phyloP scores from a whole-genome alignment of 495 filamentous ascomycete species.

The Cercophora newfieldiana region DNA sequence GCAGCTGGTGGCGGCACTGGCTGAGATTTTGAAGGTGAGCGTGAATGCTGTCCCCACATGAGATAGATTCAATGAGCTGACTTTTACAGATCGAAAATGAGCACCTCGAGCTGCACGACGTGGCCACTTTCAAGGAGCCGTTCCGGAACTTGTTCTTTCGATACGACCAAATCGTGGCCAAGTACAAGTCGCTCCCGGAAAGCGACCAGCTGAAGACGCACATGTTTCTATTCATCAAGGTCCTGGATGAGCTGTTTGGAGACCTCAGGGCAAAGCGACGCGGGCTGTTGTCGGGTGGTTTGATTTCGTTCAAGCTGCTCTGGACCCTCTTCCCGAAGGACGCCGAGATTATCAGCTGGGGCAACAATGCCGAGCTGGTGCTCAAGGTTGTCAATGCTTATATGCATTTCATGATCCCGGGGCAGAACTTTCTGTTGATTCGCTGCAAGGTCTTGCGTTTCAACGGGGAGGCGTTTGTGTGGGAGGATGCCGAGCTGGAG shows the following conservation, averaged over 20 bases:
- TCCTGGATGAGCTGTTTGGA: constrained; percentile 40
- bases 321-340: constrained; percentile 41
- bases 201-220: constrained; percentile 28
- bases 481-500: constrained; percentile 24
- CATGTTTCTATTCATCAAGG: constrained; percentile 33
- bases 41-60: constrained; percentile 31
- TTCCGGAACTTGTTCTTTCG: constrained; percentile 42
- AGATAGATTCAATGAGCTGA: constrained; percentile 33
- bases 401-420: constrained; percentile 19
- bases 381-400: constrained; percentile 30
- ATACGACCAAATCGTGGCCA: constrained; percentile 35
- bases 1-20: constrained; percentile 34
- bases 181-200: constrained; percentile 8
- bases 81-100: no score
- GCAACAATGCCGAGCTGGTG: constrained; percentile 35
- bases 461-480: constrained; percentile 33
- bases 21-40: constrained; percentile 34
- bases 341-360: constrained; percentile 31
- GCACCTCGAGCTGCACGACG: no score
- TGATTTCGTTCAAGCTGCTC: constrained; percentile 38
- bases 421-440: no score
- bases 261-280: constrained; percentile 30
- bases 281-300: constrained; percentile 28
- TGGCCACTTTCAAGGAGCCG: constrained; percentile 35
- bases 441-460: constrained; percentile 35